Evolutionary conservation across 2,329 filamentous ascomycete genomes (phyloP).

Genomic region (Aspergillus sp.): DNA sequence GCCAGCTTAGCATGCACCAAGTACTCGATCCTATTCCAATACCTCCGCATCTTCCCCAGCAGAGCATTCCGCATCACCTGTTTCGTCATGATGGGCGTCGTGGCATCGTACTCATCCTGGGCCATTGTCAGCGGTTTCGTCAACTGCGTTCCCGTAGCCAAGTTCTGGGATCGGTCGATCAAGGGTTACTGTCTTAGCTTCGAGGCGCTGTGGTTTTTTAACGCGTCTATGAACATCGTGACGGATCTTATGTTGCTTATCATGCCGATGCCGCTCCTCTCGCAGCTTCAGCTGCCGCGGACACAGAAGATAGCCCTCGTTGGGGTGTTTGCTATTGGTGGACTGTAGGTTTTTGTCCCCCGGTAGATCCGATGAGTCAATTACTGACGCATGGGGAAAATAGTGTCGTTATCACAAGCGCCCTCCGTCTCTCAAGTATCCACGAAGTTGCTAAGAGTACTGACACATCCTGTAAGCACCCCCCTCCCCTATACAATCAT

Average conservation of each 20-base stretch:
- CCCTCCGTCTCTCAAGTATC: constrained; percentile 23
- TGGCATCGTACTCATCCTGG: constrained; percentile 23
- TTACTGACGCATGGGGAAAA: not conserved
- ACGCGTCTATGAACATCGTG: constrained; percentile 35
- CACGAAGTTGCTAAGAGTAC: constrained; percentile 14
- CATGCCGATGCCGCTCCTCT: constrained; percentile 37
- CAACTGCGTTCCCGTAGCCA: constrained; percentile 34
- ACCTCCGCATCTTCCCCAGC: constrained; percentile 37
- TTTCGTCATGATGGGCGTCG: constrained; percentile 25
- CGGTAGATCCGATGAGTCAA: too few relatives aligned
- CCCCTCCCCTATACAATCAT: too few relatives aligned
- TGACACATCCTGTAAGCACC: constrained; percentile 21
- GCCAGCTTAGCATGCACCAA: constrained; percentile 32
- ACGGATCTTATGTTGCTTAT: constrained; percentile 37
- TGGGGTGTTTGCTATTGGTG: constrained; percentile 36
- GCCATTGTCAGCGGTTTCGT: constrained; percentile 33
- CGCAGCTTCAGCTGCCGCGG: constrained; percentile 32
- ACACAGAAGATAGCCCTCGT: constrained; percentile 35
- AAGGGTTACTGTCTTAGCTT: constrained; percentile 33
- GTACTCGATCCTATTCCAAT: constrained; percentile 40
- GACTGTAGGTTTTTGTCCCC: constrained; percentile 20
- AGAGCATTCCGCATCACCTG: constrained; percentile 25
- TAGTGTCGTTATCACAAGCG: constrained; percentile 26
- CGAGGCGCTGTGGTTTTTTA: constrained; percentile 36
- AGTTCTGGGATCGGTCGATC: constrained; percentile 33